Evolutionary conservation across 2,329 filamentous ascomycete genomes (phyloP).

Genomic region (Clarireedia sp.): DNA sequence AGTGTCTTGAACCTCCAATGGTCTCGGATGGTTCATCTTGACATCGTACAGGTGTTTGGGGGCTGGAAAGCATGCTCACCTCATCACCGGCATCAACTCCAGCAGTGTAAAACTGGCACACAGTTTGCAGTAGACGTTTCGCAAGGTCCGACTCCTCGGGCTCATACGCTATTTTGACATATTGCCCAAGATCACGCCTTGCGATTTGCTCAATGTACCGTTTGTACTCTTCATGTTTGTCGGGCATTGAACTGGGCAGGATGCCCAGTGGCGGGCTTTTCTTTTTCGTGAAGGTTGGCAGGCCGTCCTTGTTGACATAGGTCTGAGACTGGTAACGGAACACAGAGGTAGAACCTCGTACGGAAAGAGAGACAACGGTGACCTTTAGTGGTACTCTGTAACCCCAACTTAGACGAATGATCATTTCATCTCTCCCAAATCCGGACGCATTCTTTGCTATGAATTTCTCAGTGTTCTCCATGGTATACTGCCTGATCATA

Average conservation of each 20-base stretch:
- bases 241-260: constrained; percentile 22
- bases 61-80: constrained; percentile 12
- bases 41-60: background rate
- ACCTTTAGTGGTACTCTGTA: constrained; percentile 19
- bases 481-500: constrained; percentile 24
- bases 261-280: constrained; percentile 26
- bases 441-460: constrained; percentile 20
- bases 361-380: constrained; percentile 22
- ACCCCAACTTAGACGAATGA: constrained; percentile 24
- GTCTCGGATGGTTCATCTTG: background rate
- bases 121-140: constrained; percentile 19
- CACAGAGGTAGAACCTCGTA: constrained; percentile 19
- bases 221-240: constrained; percentile 23
- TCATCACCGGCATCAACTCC: constrained; percentile 19
- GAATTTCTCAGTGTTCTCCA: constrained; percentile 24
- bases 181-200: constrained; percentile 18
- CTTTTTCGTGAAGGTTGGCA: constrained; percentile 17
- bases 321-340: constrained; percentile 20
- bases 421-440: constrained; percentile 23
- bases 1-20: background rate
- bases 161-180: constrained; percentile 21
- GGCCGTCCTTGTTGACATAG: constrained; percentile 9
- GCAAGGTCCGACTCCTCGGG: constrained; percentile 22
- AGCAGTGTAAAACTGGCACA: constrained; percentile 20
- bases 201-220: constrained; percentile 25